Percentiles rank a stretch among this genome's conserved stretches.
These are phyloP conservation scores for Boletus rex-veris DNA, from an alignment of 768 basidiomycete species.

Conservation along the genomic window DNA sequence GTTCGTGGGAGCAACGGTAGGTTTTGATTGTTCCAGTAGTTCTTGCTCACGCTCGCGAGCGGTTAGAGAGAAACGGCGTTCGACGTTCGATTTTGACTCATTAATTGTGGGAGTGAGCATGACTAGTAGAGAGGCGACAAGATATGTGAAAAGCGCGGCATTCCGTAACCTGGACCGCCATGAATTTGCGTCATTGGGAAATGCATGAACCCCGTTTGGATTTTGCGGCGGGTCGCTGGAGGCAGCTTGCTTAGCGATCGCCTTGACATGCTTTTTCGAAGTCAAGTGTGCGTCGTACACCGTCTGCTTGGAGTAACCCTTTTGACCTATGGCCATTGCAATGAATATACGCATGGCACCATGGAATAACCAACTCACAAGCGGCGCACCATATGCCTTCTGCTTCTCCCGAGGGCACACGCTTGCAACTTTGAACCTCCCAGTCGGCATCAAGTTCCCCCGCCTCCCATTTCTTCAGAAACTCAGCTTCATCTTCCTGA, in stretches of 20 bases:
- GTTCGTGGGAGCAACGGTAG: constrained; percentile 47
- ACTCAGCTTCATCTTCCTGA: constrained; percentile 60
- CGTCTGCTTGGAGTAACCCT: constrained; percentile 92
- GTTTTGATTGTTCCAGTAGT: constrained; percentile 63
- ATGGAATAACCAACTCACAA: constrained; percentile 53
- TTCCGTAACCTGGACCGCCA: constrained; percentile 52
- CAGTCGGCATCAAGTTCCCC: constrained; percentile 69
- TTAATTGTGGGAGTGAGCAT: constrained; percentile 63
- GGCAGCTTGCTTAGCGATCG: constrained; percentile 66
- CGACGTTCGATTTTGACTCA: constrained; percentile 95
- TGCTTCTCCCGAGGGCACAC: constrained; percentile 38
- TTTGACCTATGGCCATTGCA: constrained; percentile 64
- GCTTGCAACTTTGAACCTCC: constrained; percentile 51
- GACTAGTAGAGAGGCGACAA: constrained; percentile 63
- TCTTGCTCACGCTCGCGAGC: constrained; percentile 98
- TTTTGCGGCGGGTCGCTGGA: constrained; percentile 35
- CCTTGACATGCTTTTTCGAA: constrained; percentile 95
- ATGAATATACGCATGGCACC: neutral
- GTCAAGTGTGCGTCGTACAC: constrained; percentile 95
- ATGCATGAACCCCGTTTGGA: constrained; percentile 32
- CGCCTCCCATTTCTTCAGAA: constrained; percentile 76
- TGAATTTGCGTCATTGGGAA: constrained; percentile 30
- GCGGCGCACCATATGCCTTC: constrained; percentile 91
- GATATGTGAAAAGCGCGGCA: constrained; percentile 68
- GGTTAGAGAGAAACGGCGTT: constrained; percentile 93